Evolutionary conservation across 2,329 filamentous ascomycete species (phyloP), one percentile per base, ranked within the genome.

Genomic region (Aspergillus aculeatinus): DNA sequence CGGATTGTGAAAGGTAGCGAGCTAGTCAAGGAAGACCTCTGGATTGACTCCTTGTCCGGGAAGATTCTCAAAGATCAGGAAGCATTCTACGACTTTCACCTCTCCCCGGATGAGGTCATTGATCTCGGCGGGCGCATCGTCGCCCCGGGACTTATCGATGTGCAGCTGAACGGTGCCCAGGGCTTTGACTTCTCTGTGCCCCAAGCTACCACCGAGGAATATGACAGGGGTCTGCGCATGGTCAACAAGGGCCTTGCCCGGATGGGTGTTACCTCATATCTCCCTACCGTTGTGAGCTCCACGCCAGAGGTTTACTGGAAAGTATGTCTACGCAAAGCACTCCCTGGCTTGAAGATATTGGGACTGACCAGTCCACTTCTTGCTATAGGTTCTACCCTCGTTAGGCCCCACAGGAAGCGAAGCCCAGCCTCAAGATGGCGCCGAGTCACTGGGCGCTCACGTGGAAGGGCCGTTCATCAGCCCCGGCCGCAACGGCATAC

Each of bases 151-250:
- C 83, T 97, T 71, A 95, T 97, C 68, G 93, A 97, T 66, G 89
- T 89, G 55, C 93, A 97, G 76, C 87, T 97, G 67, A 97, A 97
- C 70, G 93, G 93, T 51, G 92, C 90, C 10, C 94, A 92, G 70
- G 92, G 92, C 59, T 96, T 96, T 81, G 94, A 96, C 79, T 96
- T 96, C 75, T 95, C 91, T 1, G 81, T 92, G 10, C 86, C 90
- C n/a, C 82, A 76, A 35, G 75, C 87, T 16, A 85, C 89, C 68
- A 86, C 84, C 76, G 77, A 81, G 31, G 81, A 84, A 55, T 96
- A 96, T 69, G 84, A 85, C 60, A 89, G 91, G 74, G 87, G 86
- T n/a, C 79, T 96, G 53, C 82, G 81, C 64, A 81, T 86, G 59
- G 82, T 94, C 62, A 95, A 95, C 76, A 85, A 81, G 65, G 82